A percentile compares a stretch with the other conserved stretches of the same genome.
These are phyloP conservation scores for Fusarium sp. DNA, from an alignment of 2,329 filamentous ascomycete species.

Conservation along the genomic window DNA sequence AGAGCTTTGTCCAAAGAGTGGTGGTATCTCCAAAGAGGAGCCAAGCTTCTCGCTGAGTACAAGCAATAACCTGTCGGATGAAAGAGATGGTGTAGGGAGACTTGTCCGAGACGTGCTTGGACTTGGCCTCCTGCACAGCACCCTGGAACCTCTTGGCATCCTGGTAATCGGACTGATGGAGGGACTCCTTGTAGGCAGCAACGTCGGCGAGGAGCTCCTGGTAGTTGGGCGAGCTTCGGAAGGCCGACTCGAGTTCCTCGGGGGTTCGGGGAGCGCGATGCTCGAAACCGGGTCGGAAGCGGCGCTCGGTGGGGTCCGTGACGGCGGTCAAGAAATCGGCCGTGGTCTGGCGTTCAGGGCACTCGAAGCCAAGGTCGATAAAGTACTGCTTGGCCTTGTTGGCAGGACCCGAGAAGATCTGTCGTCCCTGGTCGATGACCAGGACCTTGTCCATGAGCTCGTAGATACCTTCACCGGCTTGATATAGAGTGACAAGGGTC, in stretches of 20 bases:
- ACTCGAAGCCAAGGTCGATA: constrained; percentile 73
- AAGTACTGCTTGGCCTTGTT: constrained; percentile 74
- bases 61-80: constrained; percentile 73
- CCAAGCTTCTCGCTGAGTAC: constrained; percentile 81
- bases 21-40: constrained; percentile 79
- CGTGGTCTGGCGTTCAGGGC: constrained; percentile 74
- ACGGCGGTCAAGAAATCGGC: constrained; percentile 52
- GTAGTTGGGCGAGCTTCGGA: constrained; percentile 70
- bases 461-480: constrained; percentile 57
- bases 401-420: constrained; percentile 73
- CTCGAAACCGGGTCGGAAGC: constrained; percentile 73
- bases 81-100: constrained; percentile 83
- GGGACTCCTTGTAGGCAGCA: constrained; percentile 55
- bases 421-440: constrained; percentile 76
- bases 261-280: constrained; percentile 73
- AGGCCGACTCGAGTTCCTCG: constrained; percentile 73
- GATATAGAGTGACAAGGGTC: constrained; percentile 56
- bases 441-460: constrained; percentile 80
- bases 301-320: constrained; percentile 72
- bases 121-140: constrained; percentile 76
- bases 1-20: constrained; percentile 80
- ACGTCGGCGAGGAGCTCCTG: constrained; percentile 70
- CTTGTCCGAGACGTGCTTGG: constrained; percentile 72
- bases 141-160: constrained; percentile 74
- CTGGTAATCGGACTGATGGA: constrained; percentile 63